phyloP scores from a whole-genome alignment of 768 basidiomycete genomes.

The Serendipita sp. region DNA sequence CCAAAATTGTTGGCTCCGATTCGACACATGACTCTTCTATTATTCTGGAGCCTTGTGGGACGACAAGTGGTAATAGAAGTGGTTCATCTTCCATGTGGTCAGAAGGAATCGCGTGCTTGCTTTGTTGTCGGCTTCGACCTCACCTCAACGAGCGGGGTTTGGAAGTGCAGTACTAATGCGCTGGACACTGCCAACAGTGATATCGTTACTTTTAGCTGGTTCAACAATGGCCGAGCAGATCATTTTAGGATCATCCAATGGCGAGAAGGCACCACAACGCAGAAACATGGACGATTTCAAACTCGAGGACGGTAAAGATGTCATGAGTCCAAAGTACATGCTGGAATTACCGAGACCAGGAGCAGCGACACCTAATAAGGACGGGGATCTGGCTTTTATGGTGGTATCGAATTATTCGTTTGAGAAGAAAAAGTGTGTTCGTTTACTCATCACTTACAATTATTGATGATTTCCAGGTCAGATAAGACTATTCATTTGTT shows the following conservation, averaged over 20 bases:
- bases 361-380: conserved; percentile 43
- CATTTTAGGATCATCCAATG: neutral
- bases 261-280: neutral
- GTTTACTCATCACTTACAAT: neutral
- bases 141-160: neutral
- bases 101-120: neutral
- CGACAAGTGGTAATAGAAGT: neutral
- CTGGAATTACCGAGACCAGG: conserved; percentile 54
- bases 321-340: conserved; percentile 58
- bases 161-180: neutral
- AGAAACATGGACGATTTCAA: conserved; percentile 26
- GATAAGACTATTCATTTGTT: conserved; percentile 24
- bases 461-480: conserved; percentile 29
- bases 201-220: neutral
- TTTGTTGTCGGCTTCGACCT: neutral
- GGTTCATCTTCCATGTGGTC: conserved; percentile 2
- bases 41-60: neutral
- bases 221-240: neutral
- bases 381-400: conserved; percentile 52
- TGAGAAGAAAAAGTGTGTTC: conserved; percentile 52
- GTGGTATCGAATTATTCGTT: conserved; percentile 54
- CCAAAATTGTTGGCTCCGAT: neutral
- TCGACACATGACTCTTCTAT: neutral
- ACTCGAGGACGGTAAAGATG: conserved; percentile 39
- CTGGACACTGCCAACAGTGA: neutral